Evolutionary conservation across 2,329 filamentous ascomycete genomes (phyloP).

Genomic region (Trichoderma hamatum): DNA sequence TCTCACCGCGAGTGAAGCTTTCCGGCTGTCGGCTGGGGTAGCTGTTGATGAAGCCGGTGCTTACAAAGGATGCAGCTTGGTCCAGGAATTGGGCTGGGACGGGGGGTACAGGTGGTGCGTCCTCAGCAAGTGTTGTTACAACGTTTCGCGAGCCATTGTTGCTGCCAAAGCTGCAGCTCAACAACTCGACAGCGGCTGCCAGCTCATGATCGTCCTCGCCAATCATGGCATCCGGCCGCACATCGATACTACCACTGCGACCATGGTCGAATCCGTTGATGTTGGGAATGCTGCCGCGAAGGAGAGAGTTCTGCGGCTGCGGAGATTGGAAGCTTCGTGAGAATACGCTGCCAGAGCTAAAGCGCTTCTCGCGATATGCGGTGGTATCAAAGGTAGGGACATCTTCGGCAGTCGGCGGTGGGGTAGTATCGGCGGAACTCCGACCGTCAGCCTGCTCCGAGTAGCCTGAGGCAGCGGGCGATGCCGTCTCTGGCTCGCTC

Average conservation of each 20-base stretch:
- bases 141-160: conserved; percentile 66
- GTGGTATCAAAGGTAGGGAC: conserved; percentile 58
- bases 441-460: conserved; percentile 76
- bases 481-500: conserved; percentile 81
- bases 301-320: conserved; percentile 64
- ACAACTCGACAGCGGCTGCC: conserved; percentile 84
- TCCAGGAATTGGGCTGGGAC: conserved; percentile 80
- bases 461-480: conserved; percentile 77
- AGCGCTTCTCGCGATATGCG: conserved; percentile 60
- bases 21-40: conserved; percentile 63
- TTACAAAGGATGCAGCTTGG: conserved; percentile 58
- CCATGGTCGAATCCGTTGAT: conserved; percentile 58
- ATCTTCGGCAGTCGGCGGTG: conserved; percentile 73
- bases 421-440: conserved; percentile 91
- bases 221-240: conserved; percentile 73
- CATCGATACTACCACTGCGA: conserved; percentile 75
- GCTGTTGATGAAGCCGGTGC: conserved; percentile 65
- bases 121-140: conserved; percentile 62
- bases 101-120: conserved; percentile 85
- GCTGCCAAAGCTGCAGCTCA: conserved; percentile 90
- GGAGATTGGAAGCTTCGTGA: conserved; percentile 82
- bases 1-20: conserved; percentile 65
- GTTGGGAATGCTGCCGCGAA: conserved; percentile 52
- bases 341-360: conserved; percentile 60
- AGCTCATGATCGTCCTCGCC: conserved; percentile 85